Evolutionary conservation across 2,329 filamentous ascomycete species (phyloP), one percentile per base, ranked within the genome.

Genomic region (Myriosclerotinia scirpicola): DNA sequence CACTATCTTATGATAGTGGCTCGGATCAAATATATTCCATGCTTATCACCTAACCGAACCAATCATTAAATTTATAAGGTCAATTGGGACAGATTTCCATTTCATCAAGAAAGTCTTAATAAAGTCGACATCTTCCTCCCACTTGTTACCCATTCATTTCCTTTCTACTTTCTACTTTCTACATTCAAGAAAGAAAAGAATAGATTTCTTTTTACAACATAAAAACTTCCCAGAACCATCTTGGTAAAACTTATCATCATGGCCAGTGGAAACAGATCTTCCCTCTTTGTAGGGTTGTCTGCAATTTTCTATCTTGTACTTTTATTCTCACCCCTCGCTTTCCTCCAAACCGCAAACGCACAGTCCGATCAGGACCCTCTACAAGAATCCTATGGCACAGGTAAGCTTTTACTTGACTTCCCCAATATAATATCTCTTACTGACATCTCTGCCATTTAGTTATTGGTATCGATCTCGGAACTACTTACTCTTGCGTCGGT

Each of bases 381-480:
- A 72, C 83, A 84, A 73, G 89, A 93, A 67, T 89, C 87, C 77
- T 91, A 92, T 80, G 92, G 92, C 78, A 94, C 90, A 76, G 83
- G 84, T 85, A 79, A 66, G 72, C 71, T 38, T 60, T 53, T 14
- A 42, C 54, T 30, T 22, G 15, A 55, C 61, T 12, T 38, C 34
- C 53, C 34, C 65, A 52, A 14, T 40, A 0, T 50, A 61, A 38
- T 48, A 48, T 15, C 54, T 58, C 15, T 54, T 61, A 40, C 69
- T 73, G 62, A 73, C 62, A 30, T 6, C 7, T 68, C n/a, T 65
- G 22, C 59, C 20, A 69, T 68, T 58, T 72, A 84, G 92, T 97
- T 75, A 93, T 97, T 76, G 93, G 93, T 87, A 97, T 97, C 82
- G 92, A 96, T 89, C 81, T 97, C 78, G 93, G 93, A 82, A 97